phyloP scores from a whole-genome alignment of 2,329 filamentous ascomycete species.

The Orbilia blumenaviensis region DNA sequence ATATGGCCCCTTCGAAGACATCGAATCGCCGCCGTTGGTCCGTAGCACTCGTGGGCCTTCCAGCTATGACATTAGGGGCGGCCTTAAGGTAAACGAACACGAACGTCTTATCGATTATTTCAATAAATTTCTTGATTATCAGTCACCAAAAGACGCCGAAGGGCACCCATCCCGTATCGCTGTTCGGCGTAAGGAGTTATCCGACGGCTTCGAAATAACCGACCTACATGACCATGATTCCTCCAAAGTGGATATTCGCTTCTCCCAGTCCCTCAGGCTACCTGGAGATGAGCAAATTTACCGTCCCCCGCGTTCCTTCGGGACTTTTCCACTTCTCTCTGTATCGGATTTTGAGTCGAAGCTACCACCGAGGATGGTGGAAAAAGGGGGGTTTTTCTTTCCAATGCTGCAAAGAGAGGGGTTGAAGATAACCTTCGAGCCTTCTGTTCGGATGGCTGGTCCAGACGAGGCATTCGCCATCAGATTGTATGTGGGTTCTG shows the following conservation, averaged over 20 bases:
- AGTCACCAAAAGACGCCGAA: background rate
- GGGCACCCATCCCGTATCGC: background rate
- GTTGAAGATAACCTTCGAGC: too few relatives aligned
- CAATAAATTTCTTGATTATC: background rate
- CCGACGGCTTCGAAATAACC: background rate
- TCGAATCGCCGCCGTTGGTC: background rate
- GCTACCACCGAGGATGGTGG: background rate
- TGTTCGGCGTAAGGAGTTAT: background rate
- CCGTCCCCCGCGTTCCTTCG: background rate
- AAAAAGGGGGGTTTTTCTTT: conserved; percentile 21
- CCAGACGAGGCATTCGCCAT: background rate
- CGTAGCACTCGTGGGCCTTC: background rate
- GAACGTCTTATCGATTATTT: conserved; percentile 19
- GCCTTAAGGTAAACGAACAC: conserved; percentile 10
- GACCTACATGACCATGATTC: background rate
- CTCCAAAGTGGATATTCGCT: background rate
- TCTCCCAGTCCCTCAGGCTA: background rate
- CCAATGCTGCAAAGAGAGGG: conserved; percentile 27
- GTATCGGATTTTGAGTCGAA: conserved; percentile 7
- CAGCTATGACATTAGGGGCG: background rate
- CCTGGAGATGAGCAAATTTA: background rate
- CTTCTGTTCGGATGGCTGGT: background rate
- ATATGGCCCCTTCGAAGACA: background rate
- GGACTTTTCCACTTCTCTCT: conserved; percentile 4
- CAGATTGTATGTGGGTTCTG: background rate